Evolutionary conservation across 2,329 filamentous ascomycete species (phyloP), one percentile per base, ranked within the genome.

Genomic region (Calonectria honghensis): DNA sequence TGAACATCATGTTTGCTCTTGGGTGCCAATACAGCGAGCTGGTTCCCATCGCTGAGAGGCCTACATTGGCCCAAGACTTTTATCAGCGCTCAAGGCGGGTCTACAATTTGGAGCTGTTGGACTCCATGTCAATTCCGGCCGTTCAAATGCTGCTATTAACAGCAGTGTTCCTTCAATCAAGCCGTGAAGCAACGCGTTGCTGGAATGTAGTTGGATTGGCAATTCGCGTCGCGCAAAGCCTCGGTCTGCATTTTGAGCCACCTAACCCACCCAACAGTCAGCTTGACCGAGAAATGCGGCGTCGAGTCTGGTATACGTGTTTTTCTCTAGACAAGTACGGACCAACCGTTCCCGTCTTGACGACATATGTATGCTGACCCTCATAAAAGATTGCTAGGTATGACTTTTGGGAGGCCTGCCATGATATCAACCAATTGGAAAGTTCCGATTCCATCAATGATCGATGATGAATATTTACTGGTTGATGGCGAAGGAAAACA

Each of bases 381-480:
- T n/a, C 10, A 10, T 57, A 13, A 57, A 32, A 57, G 51, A n/a
- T n/a, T 57, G 16, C 7, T 57, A 9, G 16, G 51, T 32, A 57
- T 57, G 29, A 57, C 29, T 4, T 57, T 57, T 31, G 51, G 51
- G 35, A 57, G 51, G 16, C 51, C 51, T 57, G 29, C 51, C 16
- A 57, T 57, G 51, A 57, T 57, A 57, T 57, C 51, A n/a, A 32
- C 14, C 14, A 32, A 57, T 29, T 57, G 51, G 51, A 57, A 57
- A 11, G 51, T 57, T 32, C 51, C 51, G 6, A 57, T n/a, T 6
- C 51, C 51, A n/a, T 57, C 51, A 10, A n/a, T 57, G 16, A 57
- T 57, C 10, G 29, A 57, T 57, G 51, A 57, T 31, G 29, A 57
- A 35, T 57, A 57, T 35, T 35, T 57, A 18, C 29, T 20, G 11